Conservation (phyloP, 2,329 filamentous ascomycete species). For the Aspergillus sclerotialis region DNA sequence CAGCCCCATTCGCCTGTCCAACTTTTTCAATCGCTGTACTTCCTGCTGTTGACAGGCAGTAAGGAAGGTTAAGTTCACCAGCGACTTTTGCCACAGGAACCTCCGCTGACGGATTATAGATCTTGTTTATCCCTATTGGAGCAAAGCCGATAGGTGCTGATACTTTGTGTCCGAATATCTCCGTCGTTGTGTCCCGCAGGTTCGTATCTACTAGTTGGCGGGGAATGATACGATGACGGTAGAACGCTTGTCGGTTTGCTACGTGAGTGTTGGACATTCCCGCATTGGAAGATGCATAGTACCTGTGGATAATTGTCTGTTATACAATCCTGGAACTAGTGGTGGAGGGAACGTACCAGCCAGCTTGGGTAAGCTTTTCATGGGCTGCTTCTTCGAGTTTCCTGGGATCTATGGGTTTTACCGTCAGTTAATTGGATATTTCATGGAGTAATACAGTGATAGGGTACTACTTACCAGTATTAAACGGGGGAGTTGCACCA, state of each 20-base stretch:
- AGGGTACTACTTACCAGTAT: conserved; percentile 44
- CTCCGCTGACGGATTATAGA: conserved; percentile 55
- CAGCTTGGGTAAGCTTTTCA: conserved; percentile 49
- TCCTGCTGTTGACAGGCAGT: conserved; percentile 54
- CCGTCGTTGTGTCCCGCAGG: conserved; percentile 49
- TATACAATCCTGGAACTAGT: neutral
- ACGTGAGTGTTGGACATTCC: conserved; percentile 39
- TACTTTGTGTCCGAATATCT: conserved; percentile 55
- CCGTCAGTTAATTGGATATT: neutral
- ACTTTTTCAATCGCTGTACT: conserved; percentile 53
- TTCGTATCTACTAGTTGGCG: conserved; percentile 57
- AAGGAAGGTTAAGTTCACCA: conserved; percentile 52
- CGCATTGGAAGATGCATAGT: conserved; percentile 32
- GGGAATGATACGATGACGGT: conserved; percentile 56
- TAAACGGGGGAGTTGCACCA: conserved; percentile 45
- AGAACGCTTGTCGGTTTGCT: conserved; percentile 58
- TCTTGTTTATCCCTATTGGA: conserved; percentile 60
- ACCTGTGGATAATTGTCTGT: conserved; percentile 10
- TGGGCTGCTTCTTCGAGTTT: conserved; percentile 54
- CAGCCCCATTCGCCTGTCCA: conserved; percentile 47
- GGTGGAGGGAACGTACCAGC: conserved; percentile 37
- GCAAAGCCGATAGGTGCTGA: conserved; percentile 58
- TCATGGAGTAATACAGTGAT: too few species aligned
- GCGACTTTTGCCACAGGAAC: conserved; percentile 54
- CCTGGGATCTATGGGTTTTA: conserved; percentile 36